These are phyloP conservation scores for Hyphopichia homilentoma DNA, from an alignment of 805 yeast genomes.

Conservation along the genomic window DNA sequence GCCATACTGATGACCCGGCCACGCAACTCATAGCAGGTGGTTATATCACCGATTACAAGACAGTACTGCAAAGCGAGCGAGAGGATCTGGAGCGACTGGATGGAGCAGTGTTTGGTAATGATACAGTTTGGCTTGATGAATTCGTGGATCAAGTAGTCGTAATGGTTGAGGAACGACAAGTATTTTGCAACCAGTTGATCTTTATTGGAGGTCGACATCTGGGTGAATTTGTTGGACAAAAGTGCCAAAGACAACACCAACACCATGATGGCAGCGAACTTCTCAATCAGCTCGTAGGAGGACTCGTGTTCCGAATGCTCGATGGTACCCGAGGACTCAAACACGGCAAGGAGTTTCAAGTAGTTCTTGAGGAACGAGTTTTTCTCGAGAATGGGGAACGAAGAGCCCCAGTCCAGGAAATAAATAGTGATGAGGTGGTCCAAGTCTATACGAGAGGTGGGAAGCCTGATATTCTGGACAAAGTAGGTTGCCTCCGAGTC, in stretches of 20 bases:
- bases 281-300: constrained; percentile 39
- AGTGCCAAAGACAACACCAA: constrained; percentile 46
- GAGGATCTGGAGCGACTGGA: constrained; percentile 66
- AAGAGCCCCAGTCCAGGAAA: constrained; percentile 75
- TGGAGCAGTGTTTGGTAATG: constrained; percentile 53
- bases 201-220: constrained; percentile 6
- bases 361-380: constrained; percentile 65
- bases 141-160: constrained; percentile 59
- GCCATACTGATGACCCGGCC: constrained; percentile 79
- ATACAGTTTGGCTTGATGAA: constrained; percentile 58
- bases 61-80: constrained; percentile 69
- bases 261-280: constrained; percentile 54
- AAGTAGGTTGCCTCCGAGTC: constrained; percentile 43
- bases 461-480: constrained; percentile 30
- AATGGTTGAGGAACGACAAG: constrained; percentile 37
- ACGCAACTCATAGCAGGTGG: constrained; percentile 70
- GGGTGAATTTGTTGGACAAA: constrained; percentile 38
- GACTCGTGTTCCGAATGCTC: constrained; percentile 5
- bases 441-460: constrained; percentile 53
- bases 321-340: constrained; percentile 27
- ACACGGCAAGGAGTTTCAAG: constrained; percentile 39
- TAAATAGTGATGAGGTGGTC: constrained; percentile 67
- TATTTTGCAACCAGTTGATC: constrained; percentile 15
- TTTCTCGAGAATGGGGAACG: constrained; percentile 67
- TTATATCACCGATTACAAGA: constrained; percentile 67